These are phyloP conservation scores for Amanita brunnescens DNA, from an alignment of 768 basidiomycete species.

Conservation along the genomic window DNA sequence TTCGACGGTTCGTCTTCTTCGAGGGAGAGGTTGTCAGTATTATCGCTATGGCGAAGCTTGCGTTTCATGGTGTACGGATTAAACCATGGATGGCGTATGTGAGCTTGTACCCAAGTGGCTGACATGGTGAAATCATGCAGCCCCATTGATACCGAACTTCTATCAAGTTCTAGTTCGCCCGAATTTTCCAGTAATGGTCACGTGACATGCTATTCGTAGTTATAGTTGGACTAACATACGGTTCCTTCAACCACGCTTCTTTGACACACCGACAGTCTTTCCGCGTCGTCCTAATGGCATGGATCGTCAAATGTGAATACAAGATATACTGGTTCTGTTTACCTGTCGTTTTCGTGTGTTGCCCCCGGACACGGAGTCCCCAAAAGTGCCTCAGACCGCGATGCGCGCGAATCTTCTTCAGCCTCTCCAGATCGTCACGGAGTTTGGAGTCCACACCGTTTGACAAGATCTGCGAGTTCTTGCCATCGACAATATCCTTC, in stretches of 20 bases:
- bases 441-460: conserved; percentile 97
- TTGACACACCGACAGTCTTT: conserved; percentile 94
- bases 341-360: conserved; percentile 99
- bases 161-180: no score
- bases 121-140: not conserved
- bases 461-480: conserved; percentile 91
- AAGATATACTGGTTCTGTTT: conserved; percentile 18
- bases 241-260: conserved; percentile 58
- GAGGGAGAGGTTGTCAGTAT: not conserved
- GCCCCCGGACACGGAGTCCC: conserved; percentile 94
- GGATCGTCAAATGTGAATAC: not conserved
- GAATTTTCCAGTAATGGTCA: conserved; percentile 6
- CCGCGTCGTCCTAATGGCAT: conserved; percentile 69
- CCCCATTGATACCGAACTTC: no score
- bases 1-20: conserved; percentile 11
- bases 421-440: conserved; percentile 93
- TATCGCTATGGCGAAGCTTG: conserved; percentile 22
- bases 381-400: conserved; percentile 89
- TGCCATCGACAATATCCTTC: conserved; percentile 95
- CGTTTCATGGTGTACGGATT: conserved; percentile 29
- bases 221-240: not conserved
- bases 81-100: conserved; percentile 38
- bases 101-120: conserved; percentile 19
- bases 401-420: conserved; percentile 99
- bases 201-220: not conserved